These are phyloP conservation scores for Phytophthora lateralis DNA, from an alignment of 352 stramenopile species.

Conservation along the genomic window DNA sequence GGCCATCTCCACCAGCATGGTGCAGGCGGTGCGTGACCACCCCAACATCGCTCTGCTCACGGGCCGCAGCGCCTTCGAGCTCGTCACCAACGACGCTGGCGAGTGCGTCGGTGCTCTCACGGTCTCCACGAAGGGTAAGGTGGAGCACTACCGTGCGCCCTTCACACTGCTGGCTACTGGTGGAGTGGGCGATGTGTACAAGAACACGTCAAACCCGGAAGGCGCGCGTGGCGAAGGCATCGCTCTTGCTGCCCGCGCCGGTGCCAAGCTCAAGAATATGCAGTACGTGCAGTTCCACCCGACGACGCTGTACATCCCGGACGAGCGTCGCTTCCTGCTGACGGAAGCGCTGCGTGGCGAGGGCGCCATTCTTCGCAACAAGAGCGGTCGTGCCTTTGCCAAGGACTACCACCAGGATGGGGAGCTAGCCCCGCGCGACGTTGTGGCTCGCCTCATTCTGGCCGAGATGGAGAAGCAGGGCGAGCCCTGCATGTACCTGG, in stretches of 20 bases:
- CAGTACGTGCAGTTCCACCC: conserved; percentile 98
- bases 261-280: conserved; percentile 87
- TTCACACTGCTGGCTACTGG: conserved; percentile 93
- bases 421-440: conserved; percentile 93
- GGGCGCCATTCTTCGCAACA: conserved; percentile 90
- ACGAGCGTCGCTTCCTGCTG: conserved; percentile 91
- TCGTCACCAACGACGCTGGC: conserved; percentile 63
- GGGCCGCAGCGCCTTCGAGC: conserved; percentile 76
- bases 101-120: conserved; percentile 81
- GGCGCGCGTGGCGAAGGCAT: conserved; percentile 76
- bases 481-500: conserved; percentile 90
- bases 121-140: conserved; percentile 53
- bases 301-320: conserved; percentile 92
- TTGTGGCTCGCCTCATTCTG: conserved; percentile 93
- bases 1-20: conserved; percentile 93
- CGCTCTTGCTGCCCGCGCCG: conserved; percentile 78
- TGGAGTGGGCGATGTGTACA: conserved; percentile 94
- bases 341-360: conserved; percentile 94
- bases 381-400: conserved; percentile 79
- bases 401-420: conserved; percentile 92
- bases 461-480: conserved; percentile 87
- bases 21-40: conserved; percentile 83
- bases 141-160: conserved; percentile 71
- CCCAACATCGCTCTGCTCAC: conserved; percentile 82
- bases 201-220: conserved; percentile 94